Conservation (phyloP, 1,284 basidiomycete species). For the Kalmanozyma brasiliensis region DNA sequence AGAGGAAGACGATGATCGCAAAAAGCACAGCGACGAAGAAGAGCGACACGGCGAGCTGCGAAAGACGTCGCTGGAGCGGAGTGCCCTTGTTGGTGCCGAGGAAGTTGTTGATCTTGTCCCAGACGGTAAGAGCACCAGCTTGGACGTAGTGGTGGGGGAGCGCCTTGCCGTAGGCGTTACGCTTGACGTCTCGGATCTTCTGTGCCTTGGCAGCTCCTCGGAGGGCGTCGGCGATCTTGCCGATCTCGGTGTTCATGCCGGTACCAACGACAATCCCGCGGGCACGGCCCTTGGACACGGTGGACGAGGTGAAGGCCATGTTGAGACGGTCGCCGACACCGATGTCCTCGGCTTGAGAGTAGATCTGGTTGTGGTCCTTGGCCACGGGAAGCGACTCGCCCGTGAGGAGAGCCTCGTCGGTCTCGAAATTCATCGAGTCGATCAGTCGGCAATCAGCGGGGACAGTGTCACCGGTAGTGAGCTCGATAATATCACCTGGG, state of each 20-base stretch:
- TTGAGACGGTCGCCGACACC: conserved; percentile 74
- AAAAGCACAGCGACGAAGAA: conserved; percentile 67
- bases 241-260: conserved; percentile 72
- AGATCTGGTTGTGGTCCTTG: conserved; percentile 70
- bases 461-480: conserved; percentile 63
- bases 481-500: conserved; percentile 70
- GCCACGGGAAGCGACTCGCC: conserved; percentile 76
- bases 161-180: conserved; percentile 70
- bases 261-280: conserved; percentile 74
- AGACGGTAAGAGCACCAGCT: conserved; percentile 67
- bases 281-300: conserved; percentile 76
- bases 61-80: conserved; percentile 67
- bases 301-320: conserved; percentile 74
- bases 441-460: conserved; percentile 65
- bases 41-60: conserved; percentile 66
- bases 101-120: conserved; percentile 67
- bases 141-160: conserved; percentile 68
- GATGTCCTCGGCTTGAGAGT: conserved; percentile 47
- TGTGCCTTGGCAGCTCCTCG: conserved; percentile 56
- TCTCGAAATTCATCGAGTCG: conserved; percentile 66
- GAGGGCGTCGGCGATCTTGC: conserved; percentile 64
- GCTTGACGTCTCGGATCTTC: conserved; percentile 70
- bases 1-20: conserved; percentile 68
- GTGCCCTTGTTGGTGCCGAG: conserved; percentile 68
- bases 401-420: conserved; percentile 78